A percentile compares a stretch with the other conserved stretches of the same genome.
These are phyloP conservation scores for Pseudogymnoascus sp. DNA, from an alignment of 2,329 filamentous ascomycete genomes.

Conservation along the genomic window DNA sequence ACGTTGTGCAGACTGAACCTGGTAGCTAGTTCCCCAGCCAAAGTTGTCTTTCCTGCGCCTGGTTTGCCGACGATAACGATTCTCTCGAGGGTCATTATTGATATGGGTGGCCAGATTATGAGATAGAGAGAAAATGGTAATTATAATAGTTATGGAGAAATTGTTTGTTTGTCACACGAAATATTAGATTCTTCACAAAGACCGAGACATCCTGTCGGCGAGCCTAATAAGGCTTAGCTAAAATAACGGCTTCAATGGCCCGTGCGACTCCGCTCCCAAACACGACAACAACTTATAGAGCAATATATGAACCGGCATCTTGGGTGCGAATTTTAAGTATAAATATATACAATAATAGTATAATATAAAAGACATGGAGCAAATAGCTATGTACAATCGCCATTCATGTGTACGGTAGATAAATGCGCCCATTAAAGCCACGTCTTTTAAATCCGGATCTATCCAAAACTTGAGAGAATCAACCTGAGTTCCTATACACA, in stretches of 20 bases:
- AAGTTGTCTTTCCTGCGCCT: constrained; percentile 6
- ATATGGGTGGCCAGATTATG: not conserved
- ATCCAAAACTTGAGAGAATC: too few relatives aligned
- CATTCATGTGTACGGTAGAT: too few relatives aligned
- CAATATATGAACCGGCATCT: too few relatives aligned
- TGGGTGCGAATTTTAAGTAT: too few relatives aligned
- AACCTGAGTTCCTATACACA: too few relatives aligned
- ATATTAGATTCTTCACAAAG: not conserved
- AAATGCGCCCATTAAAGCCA: too few relatives aligned
- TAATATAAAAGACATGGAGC: too few relatives aligned
- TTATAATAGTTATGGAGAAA: not conserved
- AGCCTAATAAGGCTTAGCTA: constrained; percentile 11
- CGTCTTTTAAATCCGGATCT: too few relatives aligned
- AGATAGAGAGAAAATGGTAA: not conserved
- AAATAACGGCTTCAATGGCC: constrained; percentile 38
- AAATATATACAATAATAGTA: too few relatives aligned
- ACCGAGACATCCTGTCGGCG: not conserved
- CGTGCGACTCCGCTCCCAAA: not conserved
- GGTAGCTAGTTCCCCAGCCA: not conserved
- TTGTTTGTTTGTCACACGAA: not conserved
- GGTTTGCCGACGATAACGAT: constrained; percentile 5
- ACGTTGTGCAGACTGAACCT: not conserved
- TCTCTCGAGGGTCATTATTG: constrained; percentile 2
- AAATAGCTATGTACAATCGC: too few relatives aligned
- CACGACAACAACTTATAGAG: too few relatives aligned